Base-by-base conservation (phyloP, 1,139 yeast genomes). In the Eremothecium gossypii region DNA sequence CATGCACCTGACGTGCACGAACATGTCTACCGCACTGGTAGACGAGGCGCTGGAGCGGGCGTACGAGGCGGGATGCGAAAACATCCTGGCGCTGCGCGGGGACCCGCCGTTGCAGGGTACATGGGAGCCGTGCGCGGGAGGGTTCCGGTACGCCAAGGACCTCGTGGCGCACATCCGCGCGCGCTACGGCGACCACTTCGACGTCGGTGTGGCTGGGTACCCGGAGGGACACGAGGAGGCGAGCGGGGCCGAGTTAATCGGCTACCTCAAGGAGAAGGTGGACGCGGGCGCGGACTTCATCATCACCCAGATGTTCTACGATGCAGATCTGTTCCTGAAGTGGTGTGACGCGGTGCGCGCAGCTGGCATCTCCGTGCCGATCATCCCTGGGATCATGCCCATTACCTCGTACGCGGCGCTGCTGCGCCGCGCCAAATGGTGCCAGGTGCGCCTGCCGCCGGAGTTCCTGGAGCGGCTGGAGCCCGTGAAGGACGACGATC, bases 311-410 rank as follows among this genome's bases (percentile, higher is more conserved):
- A 82, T 86, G 87, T 77, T 77, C 53, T 91, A 89, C 63, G 97
- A 91, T 60, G 91, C 76, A 9, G 95, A 89, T 41, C 76, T 75
- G 49, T 91, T 91, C 63, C 73, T 91, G 45, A 53, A 65, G 27
- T 91, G 98, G 98, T 87, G 94, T 55, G 63, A 70, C 23, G 66
- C 70, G 49, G 74, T 93, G 46, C 74, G 93, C 50, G 77, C 71
- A 29, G 70, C 71, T 28, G 97, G 96, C n/a, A 74, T 91, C 49
- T 71, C 71, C 37, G 78, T 84, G 43, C 97, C 97, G 33, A 84
- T 91, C 52, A 83, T 91, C 48, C 98, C 98, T 1, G 98, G 98
- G 23, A 87, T 91, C 63, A 91, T 91, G 98, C 98, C 98, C 17
- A 89, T 91, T 48, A 81, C 95, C 13, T 86, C 96, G 8, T 89